Base-by-base conservation (phyloP, 805 yeast species). In the Saccharomycopsis javanensis region DNA sequence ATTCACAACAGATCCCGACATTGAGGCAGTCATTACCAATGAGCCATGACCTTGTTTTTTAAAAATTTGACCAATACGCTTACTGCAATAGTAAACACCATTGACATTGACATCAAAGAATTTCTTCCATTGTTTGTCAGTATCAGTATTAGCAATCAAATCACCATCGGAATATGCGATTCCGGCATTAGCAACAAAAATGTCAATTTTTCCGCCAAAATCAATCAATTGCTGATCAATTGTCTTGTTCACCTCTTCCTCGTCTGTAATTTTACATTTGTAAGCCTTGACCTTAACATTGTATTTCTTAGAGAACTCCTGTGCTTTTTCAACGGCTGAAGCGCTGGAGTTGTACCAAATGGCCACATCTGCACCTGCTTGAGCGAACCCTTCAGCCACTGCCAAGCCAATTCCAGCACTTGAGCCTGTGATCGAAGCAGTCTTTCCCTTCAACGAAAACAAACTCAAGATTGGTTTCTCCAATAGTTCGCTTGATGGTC, bases 101-200 rank as follows among this genome's bases (percentile, higher is more conserved):
- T 86, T 83, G 60, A 90, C 74, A 68, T 90, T 94, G 56, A 86
- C 80, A 66, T 82, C 79, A 67, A 88, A 77, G 57, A 89, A 81
- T 80, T 81, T 68, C 78, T 74, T 91, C 95, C 90, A 64, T 81
- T 82, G 42, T 30, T 48, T 28, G 55, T 72, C 71, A 62, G 75
- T 75, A 61, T 80, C 81, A 52, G 72, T 75, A 34, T 65, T 64
- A 2, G 72, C 73, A 57, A 79, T 68, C 60, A 81, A 68, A 18
- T 79, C 79, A 23, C 91, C 90, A 30, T 79, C 75, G 23, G 81
- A 77, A 95, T 95, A 88, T 15, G 89, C 83, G 52, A 88, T 81
- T 46, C 96, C 96, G 13, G 96, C 96, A 69, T 89, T 89, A 64
- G 95, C 95, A 51, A 89, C 94, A 65, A 87, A 85, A 28, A 88